phyloP scores from a whole-genome alignment of 805 yeast species.

The Martiniozyma abietophila region DNA sequence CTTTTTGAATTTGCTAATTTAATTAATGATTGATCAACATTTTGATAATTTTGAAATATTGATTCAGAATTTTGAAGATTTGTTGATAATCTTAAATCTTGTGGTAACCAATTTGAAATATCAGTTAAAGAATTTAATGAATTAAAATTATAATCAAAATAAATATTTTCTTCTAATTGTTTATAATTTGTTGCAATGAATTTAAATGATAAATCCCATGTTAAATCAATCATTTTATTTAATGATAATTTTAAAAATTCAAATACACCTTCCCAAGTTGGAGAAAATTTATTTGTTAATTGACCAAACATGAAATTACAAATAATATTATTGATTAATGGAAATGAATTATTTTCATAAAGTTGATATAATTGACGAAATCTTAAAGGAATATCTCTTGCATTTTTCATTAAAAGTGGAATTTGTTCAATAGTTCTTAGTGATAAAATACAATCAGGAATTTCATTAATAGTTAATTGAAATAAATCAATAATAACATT shows the following conservation, averaged over 20 bases:
- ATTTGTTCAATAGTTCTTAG: constrained; percentile 58
- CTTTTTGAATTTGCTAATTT: constrained; percentile 28
- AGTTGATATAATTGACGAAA: constrained; percentile 47
- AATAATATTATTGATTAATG: constrained; percentile 25
- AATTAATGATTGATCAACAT: constrained; percentile 29
- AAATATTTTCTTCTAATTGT: constrained; percentile 12
- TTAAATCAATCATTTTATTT: constrained; percentile 30
- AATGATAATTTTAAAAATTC: constrained; percentile 47
- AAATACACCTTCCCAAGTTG: constrained; percentile 71
- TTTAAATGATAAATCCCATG: constrained; percentile 47
- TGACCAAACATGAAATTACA: constrained; percentile 57
- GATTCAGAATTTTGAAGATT: constrained; percentile 26
- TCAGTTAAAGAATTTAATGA: constrained; percentile 8
- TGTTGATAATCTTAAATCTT: constrained; percentile 35
- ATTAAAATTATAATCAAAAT: constrained; percentile 13
- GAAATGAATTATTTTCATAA: constrained; percentile 26
- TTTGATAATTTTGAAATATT: constrained; percentile 24
- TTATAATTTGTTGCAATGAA: constrained; percentile 24
- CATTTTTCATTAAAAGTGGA: constrained; percentile 58
- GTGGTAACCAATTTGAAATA: constrained; percentile 32
- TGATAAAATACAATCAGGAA: constrained; percentile 25
- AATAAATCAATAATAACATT: constrained; percentile 34
- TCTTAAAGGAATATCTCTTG: constrained; percentile 67
- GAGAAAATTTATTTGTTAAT: constrained; percentile 67
- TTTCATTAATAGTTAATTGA: constrained; percentile 19